Conservation (phyloP, 225 moss, liverwort and hornwort species). For the Pleurozium schreberi region DNA sequence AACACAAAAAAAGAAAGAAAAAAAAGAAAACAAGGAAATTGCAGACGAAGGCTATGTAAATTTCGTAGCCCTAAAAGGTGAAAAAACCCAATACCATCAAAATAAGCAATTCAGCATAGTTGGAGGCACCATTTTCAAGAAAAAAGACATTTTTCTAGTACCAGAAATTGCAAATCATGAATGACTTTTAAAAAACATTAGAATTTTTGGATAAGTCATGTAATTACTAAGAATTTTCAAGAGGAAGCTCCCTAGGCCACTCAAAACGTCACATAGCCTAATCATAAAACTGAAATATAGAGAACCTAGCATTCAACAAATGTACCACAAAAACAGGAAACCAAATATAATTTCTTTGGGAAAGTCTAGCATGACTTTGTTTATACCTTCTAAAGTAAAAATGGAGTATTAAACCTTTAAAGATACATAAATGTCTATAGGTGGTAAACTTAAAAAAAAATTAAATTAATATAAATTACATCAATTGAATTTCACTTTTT, state of each 20-base stretch:
- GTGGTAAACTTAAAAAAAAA: background rate
- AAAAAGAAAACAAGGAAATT: background rate
- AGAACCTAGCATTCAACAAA: background rate
- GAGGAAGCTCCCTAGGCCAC: background rate
- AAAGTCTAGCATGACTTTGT: background rate
- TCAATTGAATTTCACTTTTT: background rate
- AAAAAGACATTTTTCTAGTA: background rate
- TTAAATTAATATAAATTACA: background rate
- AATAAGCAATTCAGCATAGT: background rate
- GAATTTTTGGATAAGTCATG: background rate
- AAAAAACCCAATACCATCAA: background rate
- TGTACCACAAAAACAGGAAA: background rate
- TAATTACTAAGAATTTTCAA: background rate
- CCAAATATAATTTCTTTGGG: background rate
- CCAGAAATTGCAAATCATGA: background rate
- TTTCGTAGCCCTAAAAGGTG: background rate
- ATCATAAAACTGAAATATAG: background rate
- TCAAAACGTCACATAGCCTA: background rate
- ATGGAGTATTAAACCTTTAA: background rate
- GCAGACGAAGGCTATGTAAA: background rate
- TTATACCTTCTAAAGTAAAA: background rate
- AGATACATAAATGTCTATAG: background rate
- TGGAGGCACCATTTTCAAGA: background rate
- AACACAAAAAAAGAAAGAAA: background rate
- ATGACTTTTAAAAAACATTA: background rate